phyloP scores from a whole-genome alignment of 495 filamentous ascomycete species.

The Daldinia concentrica region DNA sequence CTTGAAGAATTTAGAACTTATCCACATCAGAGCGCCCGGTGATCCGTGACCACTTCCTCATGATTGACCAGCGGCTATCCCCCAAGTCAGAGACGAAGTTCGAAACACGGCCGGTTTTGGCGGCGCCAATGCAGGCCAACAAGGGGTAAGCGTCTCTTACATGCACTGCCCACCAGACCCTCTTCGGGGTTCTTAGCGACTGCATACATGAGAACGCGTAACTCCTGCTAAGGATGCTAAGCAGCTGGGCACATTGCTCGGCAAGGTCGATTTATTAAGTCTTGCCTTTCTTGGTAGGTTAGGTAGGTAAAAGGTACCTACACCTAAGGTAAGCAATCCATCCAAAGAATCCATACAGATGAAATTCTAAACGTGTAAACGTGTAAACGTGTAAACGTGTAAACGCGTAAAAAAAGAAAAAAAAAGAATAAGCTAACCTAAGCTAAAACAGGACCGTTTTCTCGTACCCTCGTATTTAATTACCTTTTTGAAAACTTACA shows the following conservation, averaged over 20 bases:
- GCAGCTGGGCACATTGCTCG: not conserved
- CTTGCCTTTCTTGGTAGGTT: not conserved
- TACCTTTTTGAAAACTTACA: not conserved
- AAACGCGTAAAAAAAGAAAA: no score
- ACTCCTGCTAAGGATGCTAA: not conserved
- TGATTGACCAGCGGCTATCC: not conserved
- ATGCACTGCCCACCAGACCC: conserved; percentile 8
- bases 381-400: not conserved
- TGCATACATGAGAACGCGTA: conserved; percentile 1
- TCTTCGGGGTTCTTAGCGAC: not conserved
- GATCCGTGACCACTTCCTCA: not conserved
- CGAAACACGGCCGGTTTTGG: conserved; percentile 10
- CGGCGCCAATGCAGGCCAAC: not conserved
- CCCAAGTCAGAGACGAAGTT: conserved; percentile 7
- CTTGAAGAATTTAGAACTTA: not conserved
- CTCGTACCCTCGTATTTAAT: conserved; percentile 2
- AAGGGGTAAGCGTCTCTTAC: conserved; percentile 8
- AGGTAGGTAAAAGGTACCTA: no score
- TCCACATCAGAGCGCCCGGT: not conserved
- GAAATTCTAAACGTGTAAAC: not conserved
- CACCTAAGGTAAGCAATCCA: not conserved
- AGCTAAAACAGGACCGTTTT: not conserved
- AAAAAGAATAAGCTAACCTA: not conserved
- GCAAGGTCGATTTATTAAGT: not conserved
- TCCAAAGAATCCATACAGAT: not conserved